Conservation (phyloP, 208 protist species). For the Acanthamoeba polyphaga region DNA sequence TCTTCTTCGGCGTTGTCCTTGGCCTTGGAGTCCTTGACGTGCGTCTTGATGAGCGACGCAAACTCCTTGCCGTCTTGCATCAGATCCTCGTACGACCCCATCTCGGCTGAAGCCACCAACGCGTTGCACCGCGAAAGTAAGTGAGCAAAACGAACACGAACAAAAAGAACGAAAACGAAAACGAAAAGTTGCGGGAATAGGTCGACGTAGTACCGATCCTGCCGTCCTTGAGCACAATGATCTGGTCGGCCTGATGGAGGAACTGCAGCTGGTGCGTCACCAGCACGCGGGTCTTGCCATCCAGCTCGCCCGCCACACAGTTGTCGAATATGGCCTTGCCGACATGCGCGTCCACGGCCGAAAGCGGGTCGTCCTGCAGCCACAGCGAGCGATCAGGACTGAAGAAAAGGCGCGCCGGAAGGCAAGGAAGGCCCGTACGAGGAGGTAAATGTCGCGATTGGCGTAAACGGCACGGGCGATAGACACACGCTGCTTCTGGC, state of each 20-base stretch:
- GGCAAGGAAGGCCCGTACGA: not conserved
- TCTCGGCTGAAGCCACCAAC: not conserved
- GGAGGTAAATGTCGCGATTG: slow-evolving; percentile 86
- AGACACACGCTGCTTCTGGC: slow-evolving; percentile 88
- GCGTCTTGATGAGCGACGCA: slow-evolving; percentile 67
- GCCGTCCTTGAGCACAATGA: slow-evolving; percentile 90
- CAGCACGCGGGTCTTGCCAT: slow-evolving; percentile 93
- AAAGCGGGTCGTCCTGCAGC: slow-evolving; percentile 88
- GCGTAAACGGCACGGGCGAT: slow-evolving; percentile 89
- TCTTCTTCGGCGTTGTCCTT: not conserved
- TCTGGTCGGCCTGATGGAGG: slow-evolving; percentile 90
- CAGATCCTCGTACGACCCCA: slow-evolving; percentile 61
- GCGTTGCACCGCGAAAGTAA: no score
- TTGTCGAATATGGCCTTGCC: slow-evolving; percentile 89
- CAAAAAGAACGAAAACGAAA: not conserved
- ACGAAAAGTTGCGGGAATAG: not conserved
- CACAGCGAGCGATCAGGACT: not conserved
- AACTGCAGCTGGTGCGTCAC: slow-evolving; percentile 96
- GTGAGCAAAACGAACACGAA: not conserved
- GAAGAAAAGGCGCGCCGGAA: not conserved
- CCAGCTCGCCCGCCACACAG: slow-evolving; percentile 87
- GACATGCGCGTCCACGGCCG: slow-evolving; percentile 89
- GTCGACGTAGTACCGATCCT: slow-evolving; percentile 3
- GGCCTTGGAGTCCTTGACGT: slow-evolving; percentile 37
- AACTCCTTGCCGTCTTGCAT: slow-evolving; percentile 71